Percentiles rank a stretch among this genome's conserved stretches.
Conservation (phyloP, 2,329 filamentous ascomycete genomes). For the Ascocoryne sarcoides region DNA sequence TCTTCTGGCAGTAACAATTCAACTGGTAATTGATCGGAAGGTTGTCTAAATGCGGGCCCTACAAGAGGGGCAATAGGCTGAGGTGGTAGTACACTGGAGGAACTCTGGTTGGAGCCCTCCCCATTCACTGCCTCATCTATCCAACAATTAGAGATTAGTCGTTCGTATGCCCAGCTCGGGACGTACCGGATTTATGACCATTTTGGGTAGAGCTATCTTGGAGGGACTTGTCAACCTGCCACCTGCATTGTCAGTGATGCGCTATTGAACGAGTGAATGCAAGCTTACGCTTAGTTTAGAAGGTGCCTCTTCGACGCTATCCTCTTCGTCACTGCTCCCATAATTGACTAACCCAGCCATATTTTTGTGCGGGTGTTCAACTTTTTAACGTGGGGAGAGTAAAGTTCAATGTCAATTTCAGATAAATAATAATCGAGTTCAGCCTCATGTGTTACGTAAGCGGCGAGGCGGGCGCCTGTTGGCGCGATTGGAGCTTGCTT, state of each 20-base stretch:
- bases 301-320: conserved; percentile 15
- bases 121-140: conserved; percentile 9
- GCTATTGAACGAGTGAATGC: neutral
- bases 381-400: neutral
- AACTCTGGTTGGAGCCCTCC: too few species aligned
- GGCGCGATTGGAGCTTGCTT: too few species aligned
- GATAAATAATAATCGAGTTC: too few species aligned
- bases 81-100: too few species aligned
- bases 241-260: conserved; percentile 18
- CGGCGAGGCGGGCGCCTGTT: too few species aligned
- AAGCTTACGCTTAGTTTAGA: conserved; percentile 17
- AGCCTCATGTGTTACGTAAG: neutral
- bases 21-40: conserved; percentile 10
- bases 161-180: neutral
- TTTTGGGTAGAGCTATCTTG: conserved; percentile 6
- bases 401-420: too few species aligned
- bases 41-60: conserved; percentile 20
- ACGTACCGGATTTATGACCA: conserved; percentile 16
- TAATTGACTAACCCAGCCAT: conserved; percentile 32
- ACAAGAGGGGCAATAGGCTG: conserved; percentile 22
- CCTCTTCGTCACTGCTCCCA: conserved; percentile 32
- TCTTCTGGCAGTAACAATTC: conserved; percentile 16
- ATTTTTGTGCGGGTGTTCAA: conserved; percentile 1
- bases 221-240: conserved; percentile 10
- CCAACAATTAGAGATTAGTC: neutral